phyloP scores from a whole-genome alignment of 495 filamentous ascomycete genomes.

The Penicillium steckii region DNA sequence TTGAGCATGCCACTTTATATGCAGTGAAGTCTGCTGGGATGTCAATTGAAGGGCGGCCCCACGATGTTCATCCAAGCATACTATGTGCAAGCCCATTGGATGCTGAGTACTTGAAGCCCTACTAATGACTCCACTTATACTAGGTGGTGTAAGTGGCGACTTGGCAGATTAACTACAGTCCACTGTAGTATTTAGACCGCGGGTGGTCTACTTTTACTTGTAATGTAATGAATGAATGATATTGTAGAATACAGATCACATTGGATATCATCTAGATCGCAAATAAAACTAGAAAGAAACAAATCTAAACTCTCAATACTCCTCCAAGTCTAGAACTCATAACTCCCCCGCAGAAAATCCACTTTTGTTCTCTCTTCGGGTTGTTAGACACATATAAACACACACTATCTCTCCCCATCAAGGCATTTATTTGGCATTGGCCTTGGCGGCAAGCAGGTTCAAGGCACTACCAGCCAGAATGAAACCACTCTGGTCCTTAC shows the following conservation, averaged over 20 bases:
- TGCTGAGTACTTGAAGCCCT: too few relatives aligned
- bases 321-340: constrained; percentile 7
- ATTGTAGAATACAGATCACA: constrained; percentile 30
- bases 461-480: constrained; percentile 91
- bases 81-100: too few relatives aligned
- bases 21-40: background rate
- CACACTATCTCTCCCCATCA: background rate
- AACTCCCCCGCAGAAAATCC: constrained; percentile 22
- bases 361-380: constrained; percentile 12
- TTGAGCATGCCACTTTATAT: background rate
- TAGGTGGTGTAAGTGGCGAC: too few relatives aligned
- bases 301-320: constrained; percentile 18
- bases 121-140: too few relatives aligned
- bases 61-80: background rate
- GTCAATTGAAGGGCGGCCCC: background rate
- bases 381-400: background rate
- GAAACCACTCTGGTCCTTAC: constrained; percentile 83
- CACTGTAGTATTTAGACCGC: too few relatives aligned
- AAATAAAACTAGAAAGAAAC: constrained; percentile 14
- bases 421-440: constrained; percentile 13
- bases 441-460: constrained; percentile 74
- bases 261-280: constrained; percentile 34
- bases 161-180: too few relatives aligned
- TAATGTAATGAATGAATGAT: too few relatives aligned
- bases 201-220: too few relatives aligned